Evolutionary conservation across 805 yeast species (phyloP).

Genomic region (Yueomyces sinensis): DNA sequence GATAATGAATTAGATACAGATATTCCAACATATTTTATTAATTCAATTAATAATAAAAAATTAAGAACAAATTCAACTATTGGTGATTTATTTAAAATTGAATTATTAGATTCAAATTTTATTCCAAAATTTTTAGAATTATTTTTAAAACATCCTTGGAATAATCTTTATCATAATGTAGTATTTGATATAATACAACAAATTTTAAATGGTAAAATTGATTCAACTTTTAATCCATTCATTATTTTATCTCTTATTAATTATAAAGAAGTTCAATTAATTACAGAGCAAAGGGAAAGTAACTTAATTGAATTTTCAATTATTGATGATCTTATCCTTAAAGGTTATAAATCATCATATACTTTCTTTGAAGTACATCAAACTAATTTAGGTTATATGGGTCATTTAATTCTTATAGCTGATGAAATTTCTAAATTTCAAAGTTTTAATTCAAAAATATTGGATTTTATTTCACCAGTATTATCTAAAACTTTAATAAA

Average conservation of each 20-base stretch:
- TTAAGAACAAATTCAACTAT: slow-evolving; percentile 51
- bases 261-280: background rate
- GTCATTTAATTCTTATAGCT: slow-evolving; percentile 81
- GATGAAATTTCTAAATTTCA: slow-evolving; percentile 89
- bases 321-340: slow-evolving; percentile 42
- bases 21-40: slow-evolving; percentile 4
- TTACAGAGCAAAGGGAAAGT: background rate
- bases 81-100: slow-evolving; percentile 78
- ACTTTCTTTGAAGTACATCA: slow-evolving; percentile 45
- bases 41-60: slow-evolving; percentile 25
- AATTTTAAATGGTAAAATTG: slow-evolving; percentile 73
- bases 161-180: slow-evolving; percentile 89
- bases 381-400: slow-evolving; percentile 83
- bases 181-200: slow-evolving; percentile 94
- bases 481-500: slow-evolving; percentile 3
- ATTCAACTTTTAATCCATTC: slow-evolving; percentile 72
- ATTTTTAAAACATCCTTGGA: slow-evolving; percentile 87
- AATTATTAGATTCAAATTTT: slow-evolving; percentile 60
- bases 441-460: slow-evolving; percentile 26
- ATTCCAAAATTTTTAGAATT: slow-evolving; percentile 49
- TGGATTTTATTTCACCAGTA: slow-evolving; percentile 17
- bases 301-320: slow-evolving; percentile 38
- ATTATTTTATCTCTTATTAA: slow-evolving; percentile 29
- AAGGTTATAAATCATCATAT: slow-evolving; percentile 47
- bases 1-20: background rate